Evolutionary conservation across 2,329 filamentous ascomycete species (phyloP).

Genomic region (Fusarium coicis): DNA sequence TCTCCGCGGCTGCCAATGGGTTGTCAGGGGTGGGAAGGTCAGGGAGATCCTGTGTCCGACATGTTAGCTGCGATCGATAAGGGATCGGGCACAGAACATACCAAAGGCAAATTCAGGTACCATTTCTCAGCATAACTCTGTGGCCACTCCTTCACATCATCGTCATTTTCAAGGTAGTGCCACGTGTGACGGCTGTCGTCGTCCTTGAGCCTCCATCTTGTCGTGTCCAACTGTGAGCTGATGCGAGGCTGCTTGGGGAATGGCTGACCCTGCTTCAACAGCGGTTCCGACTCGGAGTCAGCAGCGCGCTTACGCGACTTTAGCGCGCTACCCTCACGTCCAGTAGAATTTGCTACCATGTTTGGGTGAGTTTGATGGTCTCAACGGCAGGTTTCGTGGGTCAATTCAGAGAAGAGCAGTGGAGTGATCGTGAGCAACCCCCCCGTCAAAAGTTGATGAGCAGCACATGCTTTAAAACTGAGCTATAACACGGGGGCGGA

Average conservation of each 20-base stretch:
- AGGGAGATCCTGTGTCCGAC: constrained; percentile 72
- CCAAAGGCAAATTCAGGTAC: constrained; percentile 81
- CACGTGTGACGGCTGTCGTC: constrained; percentile 90
- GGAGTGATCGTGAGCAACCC: constrained; percentile 19
- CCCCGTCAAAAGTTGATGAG: not conserved
- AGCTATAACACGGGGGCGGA: constrained; percentile 21
- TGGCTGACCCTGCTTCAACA: constrained; percentile 43
- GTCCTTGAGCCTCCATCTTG: constrained; percentile 85
- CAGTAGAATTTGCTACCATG: constrained; percentile 47
- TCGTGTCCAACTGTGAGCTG: constrained; percentile 76
- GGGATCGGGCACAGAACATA: constrained; percentile 53
- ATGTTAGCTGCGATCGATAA: constrained; percentile 13
- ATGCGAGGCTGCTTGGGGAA: constrained; percentile 60
- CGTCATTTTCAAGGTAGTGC: constrained; percentile 85
- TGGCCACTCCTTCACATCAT: constrained; percentile 80
- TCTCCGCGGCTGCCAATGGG: constrained; percentile 80
- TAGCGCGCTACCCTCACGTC: constrained; percentile 44
- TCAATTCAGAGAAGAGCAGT: constrained; percentile 26
- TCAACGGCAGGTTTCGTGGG: not conserved
- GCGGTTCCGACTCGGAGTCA: constrained; percentile 48
- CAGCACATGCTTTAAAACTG: constrained; percentile 32
- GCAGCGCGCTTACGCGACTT: constrained; percentile 57
- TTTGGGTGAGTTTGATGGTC: not conserved
- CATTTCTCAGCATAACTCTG: constrained; percentile 92
- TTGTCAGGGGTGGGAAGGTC: constrained; percentile 75